phyloP scores from a whole-genome alignment of 1,284 basidiomycete genomes.

The Cutaneotrichosporon cyanovorans region DNA sequence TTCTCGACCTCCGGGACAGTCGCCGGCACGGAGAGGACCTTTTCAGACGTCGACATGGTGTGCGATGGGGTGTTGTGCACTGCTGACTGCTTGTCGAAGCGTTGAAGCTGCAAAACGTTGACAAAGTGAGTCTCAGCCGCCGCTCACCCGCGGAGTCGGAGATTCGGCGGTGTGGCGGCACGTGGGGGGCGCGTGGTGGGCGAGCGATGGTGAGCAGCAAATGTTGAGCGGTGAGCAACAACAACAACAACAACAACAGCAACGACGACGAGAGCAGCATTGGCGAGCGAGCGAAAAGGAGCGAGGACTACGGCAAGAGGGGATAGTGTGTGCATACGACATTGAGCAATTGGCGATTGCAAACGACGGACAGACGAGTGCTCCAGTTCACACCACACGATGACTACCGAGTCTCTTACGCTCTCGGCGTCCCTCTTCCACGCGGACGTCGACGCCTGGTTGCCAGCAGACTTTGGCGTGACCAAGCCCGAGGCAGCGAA shows the following conservation, averaged over 20 bases:
- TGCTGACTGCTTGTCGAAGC: too few species aligned
- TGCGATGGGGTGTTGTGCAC: neutral
- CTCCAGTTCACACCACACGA: neutral
- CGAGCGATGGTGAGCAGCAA: neutral
- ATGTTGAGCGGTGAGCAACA: neutral
- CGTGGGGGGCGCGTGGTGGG: neutral
- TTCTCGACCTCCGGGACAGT: neutral
- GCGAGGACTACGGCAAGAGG: too few species aligned
- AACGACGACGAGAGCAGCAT: too few species aligned
- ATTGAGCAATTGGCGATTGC: too few species aligned
- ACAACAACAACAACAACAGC: too few species aligned
- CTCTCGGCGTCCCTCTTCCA: slow-evolving; percentile 35
- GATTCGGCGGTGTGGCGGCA: neutral
- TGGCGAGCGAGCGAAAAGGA: too few species aligned
- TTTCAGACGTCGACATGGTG: slow-evolving; percentile 13
- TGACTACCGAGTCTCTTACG: slow-evolving; percentile 23
- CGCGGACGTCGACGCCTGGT: slow-evolving; percentile 34
- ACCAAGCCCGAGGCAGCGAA: slow-evolving; percentile 2
- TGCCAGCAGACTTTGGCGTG: slow-evolving; percentile 31
- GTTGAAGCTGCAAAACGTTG: neutral
- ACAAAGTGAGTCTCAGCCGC: too few species aligned
- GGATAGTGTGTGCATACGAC: too few species aligned
- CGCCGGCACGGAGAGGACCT: slow-evolving; percentile 3
- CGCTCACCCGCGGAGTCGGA: neutral
- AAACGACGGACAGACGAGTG: too few species aligned